Percentiles rank a stretch among this genome's conserved stretches.
Conservation (phyloP, 169 alveolate genomes). For the Plasmodium cynomolgi region DNA sequence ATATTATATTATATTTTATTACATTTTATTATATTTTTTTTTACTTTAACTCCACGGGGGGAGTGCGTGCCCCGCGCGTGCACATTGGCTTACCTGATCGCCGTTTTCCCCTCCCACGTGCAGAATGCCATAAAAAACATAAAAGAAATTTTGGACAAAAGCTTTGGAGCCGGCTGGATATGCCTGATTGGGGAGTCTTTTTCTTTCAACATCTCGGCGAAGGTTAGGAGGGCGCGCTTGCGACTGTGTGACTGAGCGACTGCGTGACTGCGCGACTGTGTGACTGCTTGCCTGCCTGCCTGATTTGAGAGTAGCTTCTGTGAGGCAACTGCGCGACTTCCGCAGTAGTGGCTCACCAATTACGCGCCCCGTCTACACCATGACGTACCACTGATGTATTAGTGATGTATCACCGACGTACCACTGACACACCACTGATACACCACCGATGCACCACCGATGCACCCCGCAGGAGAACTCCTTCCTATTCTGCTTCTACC, state of each 20-base stretch:
- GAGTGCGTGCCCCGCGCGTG: background rate
- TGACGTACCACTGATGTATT: background rate
- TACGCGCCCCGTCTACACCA: background rate
- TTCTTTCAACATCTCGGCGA: constrained; percentile 74
- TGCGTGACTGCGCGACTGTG: too few relatives aligned
- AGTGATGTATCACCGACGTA: too few relatives aligned
- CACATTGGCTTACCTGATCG: background rate
- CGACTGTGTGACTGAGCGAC: too few relatives aligned
- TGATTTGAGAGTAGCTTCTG: too few relatives aligned
- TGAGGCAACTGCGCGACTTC: background rate
- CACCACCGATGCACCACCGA: background rate
- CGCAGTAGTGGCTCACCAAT: background rate
- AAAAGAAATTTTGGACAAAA: constrained; percentile 72
- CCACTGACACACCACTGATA: background rate
- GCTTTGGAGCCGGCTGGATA: constrained; percentile 73
- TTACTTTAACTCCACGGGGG: background rate
- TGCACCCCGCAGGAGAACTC: constrained; percentile 45
- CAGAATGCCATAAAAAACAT: constrained; percentile 75
- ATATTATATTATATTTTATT: too few relatives aligned
- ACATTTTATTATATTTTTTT: too few relatives aligned
- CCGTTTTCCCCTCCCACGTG: background rate
- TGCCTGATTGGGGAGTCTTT: constrained; percentile 74
- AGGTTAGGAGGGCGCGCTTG: background rate
- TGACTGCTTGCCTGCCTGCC: too few relatives aligned
- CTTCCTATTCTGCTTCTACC: constrained; percentile 65